Base-by-base conservation (phyloP, 2,329 filamentous ascomycete species). In the Colletotrichum salicis region DNA sequence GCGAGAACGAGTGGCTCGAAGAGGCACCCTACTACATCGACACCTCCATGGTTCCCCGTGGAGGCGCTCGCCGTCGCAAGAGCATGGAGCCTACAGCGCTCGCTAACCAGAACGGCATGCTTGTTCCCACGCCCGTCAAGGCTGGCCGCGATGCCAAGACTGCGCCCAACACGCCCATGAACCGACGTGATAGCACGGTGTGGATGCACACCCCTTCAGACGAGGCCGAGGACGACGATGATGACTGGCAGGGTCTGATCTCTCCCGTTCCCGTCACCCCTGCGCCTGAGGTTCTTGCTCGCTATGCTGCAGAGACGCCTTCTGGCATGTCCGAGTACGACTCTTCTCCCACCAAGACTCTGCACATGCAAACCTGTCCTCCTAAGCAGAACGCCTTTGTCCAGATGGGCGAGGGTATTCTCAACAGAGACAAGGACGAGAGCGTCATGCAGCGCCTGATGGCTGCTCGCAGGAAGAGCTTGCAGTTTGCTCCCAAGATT, bases 61-160 rank as follows among this genome's bases (percentile, higher is more conserved):
- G 92, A 22, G 92, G 92, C 10, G 88, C 88, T 61, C 91, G 92
- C 66, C 90, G 93, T 62, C 89, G 93, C 64, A 95, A 94, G 86
- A 94, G 91, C 76, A 95, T 96, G 92, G 93, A 95, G 79, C 93
- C 93, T 13, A 90, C 88, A 75, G 88, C 90, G 1, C 82, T 95
- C 27, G 87, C 89, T 68, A 94, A 94, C 76, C 78, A 90, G 72
- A 94, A 94, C 73, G 91, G 91, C 56, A 90, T 86, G 1, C 83
- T 93, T 0, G 84, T 92, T 29, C 83, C 78, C 57, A 81, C 79
- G 24, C 80, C 81, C n/a, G 76, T 82, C 58, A 81, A 80, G 75
- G 77, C 75, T 10, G 70, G 61, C 60, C 51, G 77, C 64, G 67
- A 76, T 13, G 63, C 74, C 0, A 82, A 83, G 61, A 83, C 82